A percentile compares a stretch with the other conserved stretches of the same genome.
Conservation (phyloP, 78 protist species). For the Isochrysis galbana region DNA sequence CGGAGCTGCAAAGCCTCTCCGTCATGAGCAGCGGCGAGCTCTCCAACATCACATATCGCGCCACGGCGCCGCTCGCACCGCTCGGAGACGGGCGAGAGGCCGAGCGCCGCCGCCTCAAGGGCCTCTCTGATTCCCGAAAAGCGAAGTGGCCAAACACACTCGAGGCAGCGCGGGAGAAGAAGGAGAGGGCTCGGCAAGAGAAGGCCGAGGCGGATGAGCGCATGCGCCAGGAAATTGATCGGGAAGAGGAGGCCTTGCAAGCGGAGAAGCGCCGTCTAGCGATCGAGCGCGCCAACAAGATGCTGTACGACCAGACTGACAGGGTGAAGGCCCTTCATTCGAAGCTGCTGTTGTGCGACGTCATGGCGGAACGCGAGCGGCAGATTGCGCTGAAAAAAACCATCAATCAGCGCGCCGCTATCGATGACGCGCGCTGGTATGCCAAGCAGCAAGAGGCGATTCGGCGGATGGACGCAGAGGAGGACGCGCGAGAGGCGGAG, state of each 20-base stretch:
- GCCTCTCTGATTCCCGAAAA: background rate
- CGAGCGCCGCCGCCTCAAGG: background rate
- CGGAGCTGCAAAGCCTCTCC: background rate
- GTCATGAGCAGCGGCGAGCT: background rate
- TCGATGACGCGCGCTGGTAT: background rate
- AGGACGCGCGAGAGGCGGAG: constrained; percentile 25
- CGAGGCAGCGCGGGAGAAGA: background rate
- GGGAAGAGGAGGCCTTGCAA: background rate
- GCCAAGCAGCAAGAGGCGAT: background rate
- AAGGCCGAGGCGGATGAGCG: background rate
- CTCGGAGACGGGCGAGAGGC: background rate
- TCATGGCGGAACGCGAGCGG: background rate
- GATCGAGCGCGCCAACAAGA: constrained; percentile 29
- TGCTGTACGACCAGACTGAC: constrained; percentile 30
- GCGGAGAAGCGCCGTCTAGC: constrained; percentile 27
- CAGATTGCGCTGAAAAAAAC: background rate
- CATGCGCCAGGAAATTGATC: background rate
- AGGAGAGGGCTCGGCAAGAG: background rate
- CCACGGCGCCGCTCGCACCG: background rate
- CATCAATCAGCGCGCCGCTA: background rate
- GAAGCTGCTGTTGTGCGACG: background rate
- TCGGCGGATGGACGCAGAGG: constrained; percentile 21
- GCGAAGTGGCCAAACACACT: constrained; percentile 14
- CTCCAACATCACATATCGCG: background rate
- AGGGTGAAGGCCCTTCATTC: constrained; percentile 16